These are phyloP conservation scores for Niebla homalea DNA, from an alignment of 495 filamentous ascomycete genomes.

Conservation along the genomic window DNA sequence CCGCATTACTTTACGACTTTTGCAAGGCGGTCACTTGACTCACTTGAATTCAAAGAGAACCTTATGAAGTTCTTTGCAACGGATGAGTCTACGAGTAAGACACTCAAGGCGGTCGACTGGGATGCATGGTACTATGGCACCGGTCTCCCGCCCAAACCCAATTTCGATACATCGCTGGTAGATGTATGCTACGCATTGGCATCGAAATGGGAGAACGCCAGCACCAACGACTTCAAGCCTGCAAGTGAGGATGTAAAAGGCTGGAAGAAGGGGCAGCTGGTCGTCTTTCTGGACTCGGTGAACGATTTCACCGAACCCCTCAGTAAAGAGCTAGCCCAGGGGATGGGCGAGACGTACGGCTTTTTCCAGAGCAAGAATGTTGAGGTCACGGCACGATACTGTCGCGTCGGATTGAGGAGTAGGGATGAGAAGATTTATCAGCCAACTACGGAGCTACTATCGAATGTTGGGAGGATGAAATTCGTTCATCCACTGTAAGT, in stretches of 20 bases:
- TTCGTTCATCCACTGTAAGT: constrained; percentile 71
- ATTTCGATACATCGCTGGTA: constrained; percentile 78
- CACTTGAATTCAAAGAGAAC: constrained; percentile 81
- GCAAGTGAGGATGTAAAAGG: constrained; percentile 49
- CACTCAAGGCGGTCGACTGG: constrained; percentile 67
- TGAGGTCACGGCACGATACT: constrained; percentile 69
- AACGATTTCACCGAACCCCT: constrained; percentile 51
- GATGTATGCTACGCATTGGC: constrained; percentile 75
- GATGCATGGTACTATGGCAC: constrained; percentile 73
- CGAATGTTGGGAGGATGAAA: constrained; percentile 87
- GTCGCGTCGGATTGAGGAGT: constrained; percentile 62
- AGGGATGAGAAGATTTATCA: constrained; percentile 51
- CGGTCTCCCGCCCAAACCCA: constrained; percentile 76
- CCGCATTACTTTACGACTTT: constrained; percentile 85
- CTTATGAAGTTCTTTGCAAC: constrained; percentile 69
- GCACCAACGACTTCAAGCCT: constrained; percentile 44
- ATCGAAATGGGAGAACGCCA: constrained; percentile 55
- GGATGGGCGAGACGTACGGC: constrained; percentile 60
- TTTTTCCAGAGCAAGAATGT: constrained; percentile 60
- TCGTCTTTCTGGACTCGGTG: constrained; percentile 76
- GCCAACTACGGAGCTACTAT: constrained; percentile 59
- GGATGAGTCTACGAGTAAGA: constrained; percentile 51
- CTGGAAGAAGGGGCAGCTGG: constrained; percentile 71
- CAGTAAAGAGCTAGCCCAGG: constrained; percentile 43
- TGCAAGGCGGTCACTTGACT: constrained; percentile 70